Conservation (phyloP, 106 monocot genomes). For the Gastrodia elata region DNA sequence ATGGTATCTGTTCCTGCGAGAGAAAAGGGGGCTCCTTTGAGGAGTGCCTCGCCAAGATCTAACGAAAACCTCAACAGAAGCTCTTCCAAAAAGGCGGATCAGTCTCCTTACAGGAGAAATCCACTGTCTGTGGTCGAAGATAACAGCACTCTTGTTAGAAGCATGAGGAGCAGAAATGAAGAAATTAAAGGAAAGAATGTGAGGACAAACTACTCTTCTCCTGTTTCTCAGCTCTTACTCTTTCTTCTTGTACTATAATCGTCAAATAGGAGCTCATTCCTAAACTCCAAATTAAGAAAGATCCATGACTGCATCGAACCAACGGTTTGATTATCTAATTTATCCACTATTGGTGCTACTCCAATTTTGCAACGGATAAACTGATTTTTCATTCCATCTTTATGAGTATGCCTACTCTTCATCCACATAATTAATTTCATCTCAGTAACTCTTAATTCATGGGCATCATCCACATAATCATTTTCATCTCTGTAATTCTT, state of each 20-base stretch:
- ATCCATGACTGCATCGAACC: no score
- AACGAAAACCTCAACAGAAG: slow-evolving; percentile 79
- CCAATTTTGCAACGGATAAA: no score
- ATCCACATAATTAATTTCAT: no score
- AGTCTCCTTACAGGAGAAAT: slow-evolving; percentile 59
- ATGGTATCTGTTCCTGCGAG: slow-evolving; percentile 80
- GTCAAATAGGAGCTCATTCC: no score
- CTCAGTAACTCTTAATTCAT: no score
- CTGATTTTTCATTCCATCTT: no score
- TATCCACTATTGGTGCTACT: no score
- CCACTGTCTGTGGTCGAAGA: slow-evolving; percentile 84
- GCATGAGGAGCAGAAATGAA: slow-evolving; percentile 8
- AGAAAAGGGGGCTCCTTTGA: slow-evolving; percentile 29
- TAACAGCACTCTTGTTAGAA: slow-evolving; percentile 35
- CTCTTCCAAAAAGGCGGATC: slow-evolving; percentile 77
- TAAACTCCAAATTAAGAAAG: no score
- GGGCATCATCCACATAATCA: no score
- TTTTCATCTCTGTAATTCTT: no score
- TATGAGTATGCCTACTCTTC: no score
- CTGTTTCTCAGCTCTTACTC: background rate
- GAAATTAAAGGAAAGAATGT: slow-evolving; percentile 1
- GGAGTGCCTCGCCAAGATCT: slow-evolving; percentile 32
- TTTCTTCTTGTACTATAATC: background rate
- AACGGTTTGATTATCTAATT: no score
- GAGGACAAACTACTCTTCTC: slow-evolving; percentile 5